Conservation (phyloP, 495 filamentous ascomycete genomes). For the Hyaloscypha finlandica region DNA sequence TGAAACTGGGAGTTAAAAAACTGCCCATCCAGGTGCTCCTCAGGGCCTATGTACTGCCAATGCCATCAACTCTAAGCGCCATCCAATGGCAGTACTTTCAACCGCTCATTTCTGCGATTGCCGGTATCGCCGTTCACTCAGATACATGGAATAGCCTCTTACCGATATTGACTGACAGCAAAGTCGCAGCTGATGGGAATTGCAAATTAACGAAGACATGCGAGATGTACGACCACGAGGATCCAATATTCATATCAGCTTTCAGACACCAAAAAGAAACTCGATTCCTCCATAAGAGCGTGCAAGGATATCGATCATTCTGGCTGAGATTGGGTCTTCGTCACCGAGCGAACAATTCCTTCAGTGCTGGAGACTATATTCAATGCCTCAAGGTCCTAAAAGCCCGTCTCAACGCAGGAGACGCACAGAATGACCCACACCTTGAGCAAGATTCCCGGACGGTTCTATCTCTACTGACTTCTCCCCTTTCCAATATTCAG, state of each 20-base stretch:
- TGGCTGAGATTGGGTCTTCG: constrained; percentile 26
- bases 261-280: constrained; percentile 19
- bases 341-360: constrained; percentile 5
- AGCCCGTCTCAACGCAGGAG: constrained; percentile 7
- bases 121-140: background rate
- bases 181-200: constrained; percentile 25
- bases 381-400: constrained; percentile 22
- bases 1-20: constrained; percentile 10
- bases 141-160: background rate
- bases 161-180: background rate
- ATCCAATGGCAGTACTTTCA: constrained; percentile 12
- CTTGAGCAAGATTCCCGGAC: constrained; percentile 17
- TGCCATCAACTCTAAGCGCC: constrained; percentile 3
- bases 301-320: constrained; percentile 11
- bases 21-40: constrained; percentile 11
- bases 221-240: constrained; percentile 25
- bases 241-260: constrained; percentile 25
- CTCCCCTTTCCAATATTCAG: constrained; percentile 12
- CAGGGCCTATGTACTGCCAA: constrained; percentile 22
- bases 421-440: background rate
- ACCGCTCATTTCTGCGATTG: constrained; percentile 9
- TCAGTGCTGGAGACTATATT: constrained; percentile 18
- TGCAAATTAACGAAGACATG: constrained; percentile 3
- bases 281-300: constrained; percentile 17
- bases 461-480: constrained; percentile 20